Evolutionary conservation across 148 eudicot genomes (phyloP).

Genomic region (Persicaria maculosa): DNA sequence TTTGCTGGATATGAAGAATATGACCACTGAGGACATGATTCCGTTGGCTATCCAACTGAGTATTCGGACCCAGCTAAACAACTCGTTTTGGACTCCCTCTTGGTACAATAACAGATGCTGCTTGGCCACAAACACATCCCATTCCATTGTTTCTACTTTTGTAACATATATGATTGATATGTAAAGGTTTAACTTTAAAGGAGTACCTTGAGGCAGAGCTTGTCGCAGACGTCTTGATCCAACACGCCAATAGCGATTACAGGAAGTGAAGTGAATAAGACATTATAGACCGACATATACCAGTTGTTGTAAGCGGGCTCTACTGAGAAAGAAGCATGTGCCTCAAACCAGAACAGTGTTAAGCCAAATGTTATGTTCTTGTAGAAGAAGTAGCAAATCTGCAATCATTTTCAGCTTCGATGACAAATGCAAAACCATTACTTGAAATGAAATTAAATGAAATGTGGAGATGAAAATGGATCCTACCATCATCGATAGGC

Average conservation of each 20-base stretch:
- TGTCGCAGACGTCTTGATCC: constrained; percentile 91
- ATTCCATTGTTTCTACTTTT: background rate
- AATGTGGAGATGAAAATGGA: background rate
- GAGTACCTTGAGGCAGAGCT: constrained; percentile 72
- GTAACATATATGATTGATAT: background rate
- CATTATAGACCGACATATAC: constrained; percentile 93
- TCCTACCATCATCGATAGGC: constrained; percentile 85
- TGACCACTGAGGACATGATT: constrained; percentile 51
- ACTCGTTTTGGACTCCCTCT: constrained; percentile 69
- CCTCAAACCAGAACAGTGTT: constrained; percentile 92
- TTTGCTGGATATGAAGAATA: constrained; percentile 51
- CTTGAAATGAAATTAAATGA: background rate
- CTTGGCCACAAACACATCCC: background rate
- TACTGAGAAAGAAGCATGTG: constrained; percentile 84
- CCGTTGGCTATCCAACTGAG: constrained; percentile 94
- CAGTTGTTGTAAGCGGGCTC: constrained; percentile 92
- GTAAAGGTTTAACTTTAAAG: background rate
- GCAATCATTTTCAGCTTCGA: constrained; percentile 18
- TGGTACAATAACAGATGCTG: constrained; percentile 66
- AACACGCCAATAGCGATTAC: constrained; percentile 97
- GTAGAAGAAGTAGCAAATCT: constrained; percentile 98
- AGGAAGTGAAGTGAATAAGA: constrained; percentile 92
- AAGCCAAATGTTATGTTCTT: constrained; percentile 92
- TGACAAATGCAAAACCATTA: no score
- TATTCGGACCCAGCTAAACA: constrained; percentile 81